Base-by-base conservation (phyloP, 345 rosid genomes). In the Dovyalis caffra region DNA sequence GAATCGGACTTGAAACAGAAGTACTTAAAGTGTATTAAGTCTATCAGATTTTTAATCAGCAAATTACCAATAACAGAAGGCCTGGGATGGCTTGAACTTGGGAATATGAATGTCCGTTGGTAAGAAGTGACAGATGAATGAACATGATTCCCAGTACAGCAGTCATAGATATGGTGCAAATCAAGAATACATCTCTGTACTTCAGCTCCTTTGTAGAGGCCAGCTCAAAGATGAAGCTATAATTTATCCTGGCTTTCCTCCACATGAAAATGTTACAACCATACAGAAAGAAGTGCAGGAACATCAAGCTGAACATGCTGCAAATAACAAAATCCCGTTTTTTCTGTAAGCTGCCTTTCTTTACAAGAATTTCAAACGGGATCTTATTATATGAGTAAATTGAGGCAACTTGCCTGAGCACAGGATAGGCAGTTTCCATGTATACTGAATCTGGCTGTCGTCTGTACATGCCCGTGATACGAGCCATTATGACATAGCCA, bases 241-340 rank as follows among this genome's bases (percentile, higher is more conserved):
- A 92, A 75, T 96, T 96, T 35, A 96, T 92, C 58, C 99, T 90
- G 16, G 97, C 81, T 79, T 90, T 93, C 81, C 86, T 87, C 99
- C 99, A 96, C 84, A 91, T 78, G 73, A 90, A 91, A 80, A 92
- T 89, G 88, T 96, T 93, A 92, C 98, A 92, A 32, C 99, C 99
- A 64, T 96, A 93, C 26, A 96, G 77, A 78, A 93, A 93, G 26
- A 92, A 80, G 81, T 96, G 99, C 28, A 96, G 88, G 80, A 93
- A 91, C 86, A 91, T 53, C 10, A 93, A 87, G 74, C 92, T 86
- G 86, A 96, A 93, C 97, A 96, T 93, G 84, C 99, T 96, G 98
- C 89, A 88, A 71, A 49, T 25, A 28, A 2, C 11, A 31, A 63
- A 56, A 66, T 45, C 45, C 72, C 53, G 63, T 79, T 81, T 66